Conservation (phyloP, 1,284 basidiomycete species). For the Paramarasmius palmivorus region DNA sequence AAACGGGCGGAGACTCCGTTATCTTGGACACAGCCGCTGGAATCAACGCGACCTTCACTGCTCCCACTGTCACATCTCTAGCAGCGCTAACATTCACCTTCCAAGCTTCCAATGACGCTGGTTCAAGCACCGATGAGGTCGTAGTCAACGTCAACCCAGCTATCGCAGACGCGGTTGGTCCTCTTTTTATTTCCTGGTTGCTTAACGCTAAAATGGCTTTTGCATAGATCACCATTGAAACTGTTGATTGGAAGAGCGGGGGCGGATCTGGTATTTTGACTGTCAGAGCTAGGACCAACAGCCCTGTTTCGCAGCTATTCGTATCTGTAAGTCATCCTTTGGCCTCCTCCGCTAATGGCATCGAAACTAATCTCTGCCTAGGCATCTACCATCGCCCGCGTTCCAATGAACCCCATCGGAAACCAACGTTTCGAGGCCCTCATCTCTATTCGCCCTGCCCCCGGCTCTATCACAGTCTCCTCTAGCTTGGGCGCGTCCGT, state of each 20-base stretch:
- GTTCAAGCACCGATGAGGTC: slow-evolving; percentile 14
- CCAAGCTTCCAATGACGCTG: slow-evolving; percentile 8
- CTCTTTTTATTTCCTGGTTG: neutral
- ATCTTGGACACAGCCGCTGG: slow-evolving; percentile 4
- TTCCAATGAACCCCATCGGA: slow-evolving; percentile 6
- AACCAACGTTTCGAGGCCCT: neutral
- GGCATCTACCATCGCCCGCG: slow-evolving; percentile 3
- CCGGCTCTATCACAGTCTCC: slow-evolving; percentile 3
- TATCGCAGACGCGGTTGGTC: slow-evolving; percentile 15
- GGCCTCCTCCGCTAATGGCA: neutral
- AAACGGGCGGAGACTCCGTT: slow-evolving; percentile 11
- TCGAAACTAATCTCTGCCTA: neutral
- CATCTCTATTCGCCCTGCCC: slow-evolving; percentile 4
- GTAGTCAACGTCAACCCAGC: slow-evolving; percentile 15
- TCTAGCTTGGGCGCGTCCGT: slow-evolving; percentile 12
- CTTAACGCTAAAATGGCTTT: neutral
- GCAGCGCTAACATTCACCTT: slow-evolving; percentile 13
- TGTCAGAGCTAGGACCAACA: slow-evolving; percentile 16
- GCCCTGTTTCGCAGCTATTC: slow-evolving; percentile 9
- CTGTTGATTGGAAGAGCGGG: slow-evolving; percentile 17
- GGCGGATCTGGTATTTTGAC: slow-evolving; percentile 17
- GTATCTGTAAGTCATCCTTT: slow-evolving; percentile 14
- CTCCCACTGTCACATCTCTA: slow-evolving; percentile 13
- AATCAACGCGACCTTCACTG: slow-evolving; percentile 12
- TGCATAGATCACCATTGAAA: slow-evolving; percentile 17